Base-by-base conservation (phyloP, 495 filamentous ascomycete genomes). In the Niebla homalea region DNA sequence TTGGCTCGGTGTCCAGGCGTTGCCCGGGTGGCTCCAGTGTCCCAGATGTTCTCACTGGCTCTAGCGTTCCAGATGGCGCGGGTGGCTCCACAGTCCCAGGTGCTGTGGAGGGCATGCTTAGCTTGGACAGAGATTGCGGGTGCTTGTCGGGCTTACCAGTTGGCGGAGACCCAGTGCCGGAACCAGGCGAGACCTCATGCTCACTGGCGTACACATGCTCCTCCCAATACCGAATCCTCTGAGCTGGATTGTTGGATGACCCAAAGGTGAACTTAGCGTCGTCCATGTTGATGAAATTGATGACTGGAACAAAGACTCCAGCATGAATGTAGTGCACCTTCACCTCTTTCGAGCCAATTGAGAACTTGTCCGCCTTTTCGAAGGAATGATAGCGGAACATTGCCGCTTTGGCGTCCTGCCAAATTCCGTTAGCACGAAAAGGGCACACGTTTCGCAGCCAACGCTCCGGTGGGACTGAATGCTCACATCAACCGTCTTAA, bases 151-250 rank as follows among this genome's bases (percentile, higher is more conserved):
- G 3, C 14, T 32, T 32, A 32, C 29, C 29, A 32, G 29, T 12
- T 32, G 29, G 29, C 14, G 29, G 29, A 11, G 29, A 32, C 2
- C 8, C 29, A 32, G 38, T 68, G 57, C 36, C 68, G 67, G 74
- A 71, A 15, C 67, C 72, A 0, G 72, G 62, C 20, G 83, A 75
- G 16, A 89, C 70, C 5, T 74, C 67, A 39, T 83, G 65, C 54
- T 87, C 79, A 32, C 67, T 84, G 2, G 80, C 81, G 56, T 85
- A 94, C 2, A 79, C 84, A 22, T 80, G 78, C 43, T 86, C 78
- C 54, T 93, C 85, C 85, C 88, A 93, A 62, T 94, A 94, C 61
- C 79, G 80, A 41, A 93, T 68, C 55, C 77, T 79, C 49, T 85
- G 60, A 0, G 78, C 69, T 5, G 79, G 70, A 53, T 93, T 90